Evolutionary conservation across 2,329 filamentous ascomycete genomes (phyloP), one percentile per base, ranked within the genome.

Genomic region (Colletotrichum acutatum): DNA sequence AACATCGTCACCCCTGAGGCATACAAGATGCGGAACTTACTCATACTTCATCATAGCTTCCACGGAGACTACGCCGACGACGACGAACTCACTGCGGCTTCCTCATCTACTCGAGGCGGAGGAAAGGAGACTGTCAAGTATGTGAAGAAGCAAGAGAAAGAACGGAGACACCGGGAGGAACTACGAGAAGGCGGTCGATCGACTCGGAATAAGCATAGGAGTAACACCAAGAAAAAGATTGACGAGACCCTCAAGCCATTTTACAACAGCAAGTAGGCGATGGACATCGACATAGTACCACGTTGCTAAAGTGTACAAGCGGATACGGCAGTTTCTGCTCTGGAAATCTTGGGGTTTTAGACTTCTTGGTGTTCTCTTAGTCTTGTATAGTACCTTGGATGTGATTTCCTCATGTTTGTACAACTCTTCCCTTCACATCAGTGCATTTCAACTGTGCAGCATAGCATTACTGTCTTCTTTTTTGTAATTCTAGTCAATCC

Each of bases 231-330:
- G 22, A 65, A 46, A 19, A 28, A 7, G 7, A 28, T 65, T 1
- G 12, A 56, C 0, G 11, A 65, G 3, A 65, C 54, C 4, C 3
- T 56, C 1, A 57, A 30, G 30, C 32, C 62, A 12, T 24, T 65
- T 19, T n/a, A n/a, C 0, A 9, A n/a, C 0, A 22, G 8, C 8
- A 49, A n/a, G 3, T 46, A n/a, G 6, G 42, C 3, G 4, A n/a
- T 9, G 19, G 19, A 49, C 32, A 4, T 32, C 32, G 3, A 8
- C 32, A 11, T 12, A 12, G 9, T 4, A 30, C 1, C 28, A 7
- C 28, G 28, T 30, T 30, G 6, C 28, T 30, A 30, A 30, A 30
- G 28, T 7, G 28, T 30, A 30, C 28, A 30, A 30, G 28, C 1
- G 28, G 28, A 30, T 8, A 7, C 28, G 28, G 28, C 28, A 30